Conservation (phyloP, 2,329 filamentous ascomycete genomes). For the Aphanocladium album region DNA sequence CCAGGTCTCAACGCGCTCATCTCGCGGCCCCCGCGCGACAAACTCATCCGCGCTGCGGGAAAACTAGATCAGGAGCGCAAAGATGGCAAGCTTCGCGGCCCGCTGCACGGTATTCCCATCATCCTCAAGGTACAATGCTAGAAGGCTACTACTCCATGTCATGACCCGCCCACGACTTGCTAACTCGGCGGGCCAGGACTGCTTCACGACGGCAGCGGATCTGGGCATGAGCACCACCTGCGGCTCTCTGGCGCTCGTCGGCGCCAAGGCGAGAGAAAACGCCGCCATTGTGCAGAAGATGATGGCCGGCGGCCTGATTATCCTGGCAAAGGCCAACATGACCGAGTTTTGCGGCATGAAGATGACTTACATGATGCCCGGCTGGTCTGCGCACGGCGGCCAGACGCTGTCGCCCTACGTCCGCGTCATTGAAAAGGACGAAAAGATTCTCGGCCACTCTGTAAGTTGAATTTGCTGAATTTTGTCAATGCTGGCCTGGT, state of each 20-base stretch:
- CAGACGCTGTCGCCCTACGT: constrained; percentile 26
- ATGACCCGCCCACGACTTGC: too few relatives aligned
- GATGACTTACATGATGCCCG: constrained; percentile 16
- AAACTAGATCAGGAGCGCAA: constrained; percentile 19
- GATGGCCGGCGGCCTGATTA: constrained; percentile 19
- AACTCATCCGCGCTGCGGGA: constrained; percentile 12
- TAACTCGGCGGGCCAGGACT: constrained; percentile 12
- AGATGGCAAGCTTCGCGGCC: constrained; percentile 16
- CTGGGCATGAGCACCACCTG: constrained; percentile 20
- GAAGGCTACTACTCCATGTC: neutral
- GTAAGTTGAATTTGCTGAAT: constrained; percentile 10
- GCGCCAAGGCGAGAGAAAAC: constrained; percentile 12
- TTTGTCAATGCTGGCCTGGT: neutral
- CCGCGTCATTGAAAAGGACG: constrained; percentile 17
- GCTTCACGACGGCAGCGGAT: constrained; percentile 14
- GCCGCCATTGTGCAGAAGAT: constrained; percentile 15
- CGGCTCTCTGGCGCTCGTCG: constrained; percentile 17
- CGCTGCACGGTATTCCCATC: constrained; percentile 22
- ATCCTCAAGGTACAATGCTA: constrained; percentile 18
- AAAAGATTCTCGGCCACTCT: constrained; percentile 16
- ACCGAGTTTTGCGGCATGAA: constrained; percentile 21
- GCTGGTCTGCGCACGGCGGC: constrained; percentile 22
- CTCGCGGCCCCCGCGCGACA: constrained; percentile 10
- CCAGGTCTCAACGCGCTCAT: constrained; percentile 14
- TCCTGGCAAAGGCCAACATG: constrained; percentile 20